These are phyloP conservation scores for Cytidiella melzeri DNA, from an alignment of 768 basidiomycete species.

Conservation along the genomic window DNA sequence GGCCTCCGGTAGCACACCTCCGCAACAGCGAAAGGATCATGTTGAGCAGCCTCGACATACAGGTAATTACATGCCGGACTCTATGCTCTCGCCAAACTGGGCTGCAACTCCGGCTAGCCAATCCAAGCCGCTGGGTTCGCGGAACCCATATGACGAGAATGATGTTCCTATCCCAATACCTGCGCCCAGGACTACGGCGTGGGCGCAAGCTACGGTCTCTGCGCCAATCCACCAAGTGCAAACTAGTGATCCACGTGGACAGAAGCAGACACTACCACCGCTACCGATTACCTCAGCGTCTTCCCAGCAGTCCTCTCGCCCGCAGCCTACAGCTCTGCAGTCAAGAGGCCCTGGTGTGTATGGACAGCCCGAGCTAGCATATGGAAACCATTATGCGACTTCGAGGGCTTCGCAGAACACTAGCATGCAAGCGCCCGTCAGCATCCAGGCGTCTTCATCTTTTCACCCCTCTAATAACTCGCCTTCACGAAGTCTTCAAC, in stretches of 20 bases:
- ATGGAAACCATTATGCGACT: not conserved
- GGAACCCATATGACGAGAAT: not conserved
- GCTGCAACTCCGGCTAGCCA: not conserved
- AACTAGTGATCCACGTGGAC: not conserved
- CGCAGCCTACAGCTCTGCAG: constrained; percentile 5
- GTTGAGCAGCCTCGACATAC: not conserved
- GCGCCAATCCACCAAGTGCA: not conserved
- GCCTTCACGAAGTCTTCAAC: constrained; percentile 4
- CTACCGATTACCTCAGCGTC: not conserved
- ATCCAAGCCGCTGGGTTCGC: not conserved
- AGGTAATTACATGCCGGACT: not conserved
- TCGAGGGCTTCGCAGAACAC: not conserved
- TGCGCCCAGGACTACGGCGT: not conserved
- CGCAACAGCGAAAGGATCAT: not conserved
- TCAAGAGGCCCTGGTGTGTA: not conserved
- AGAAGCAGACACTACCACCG: constrained; percentile 1
- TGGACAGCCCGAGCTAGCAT: not conserved
- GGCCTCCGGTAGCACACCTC: not conserved
- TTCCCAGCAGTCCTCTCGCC: constrained; percentile 1
- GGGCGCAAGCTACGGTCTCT: not conserved
- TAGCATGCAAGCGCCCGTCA: not conserved
- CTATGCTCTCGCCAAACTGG: not conserved
- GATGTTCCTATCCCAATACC: constrained; percentile 1
- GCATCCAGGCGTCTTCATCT: not conserved
- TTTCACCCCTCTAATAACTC: constrained; percentile 1